phyloP scores from a whole-genome alignment of 2,329 filamentous ascomycete genomes.

The Colletotrichum limetticola region DNA sequence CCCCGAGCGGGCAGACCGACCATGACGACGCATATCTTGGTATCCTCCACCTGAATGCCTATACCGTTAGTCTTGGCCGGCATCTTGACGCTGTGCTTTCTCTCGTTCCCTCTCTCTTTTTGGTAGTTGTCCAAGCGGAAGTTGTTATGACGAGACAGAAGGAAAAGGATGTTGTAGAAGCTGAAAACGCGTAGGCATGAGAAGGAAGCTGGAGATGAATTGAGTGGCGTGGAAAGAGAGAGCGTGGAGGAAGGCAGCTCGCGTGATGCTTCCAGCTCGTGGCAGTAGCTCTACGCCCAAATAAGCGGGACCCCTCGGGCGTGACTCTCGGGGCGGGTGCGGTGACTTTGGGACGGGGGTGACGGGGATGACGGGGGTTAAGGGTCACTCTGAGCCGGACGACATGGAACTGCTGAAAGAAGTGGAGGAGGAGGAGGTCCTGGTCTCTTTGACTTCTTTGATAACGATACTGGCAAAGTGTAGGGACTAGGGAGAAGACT shows the following conservation, averaged over 20 bases:
- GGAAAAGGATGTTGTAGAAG: neutral
- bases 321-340: conserved; percentile 32
- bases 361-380: neutral
- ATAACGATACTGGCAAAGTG: conserved; percentile 20
- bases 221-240: conserved; percentile 9
- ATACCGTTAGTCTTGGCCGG: conserved; percentile 69
- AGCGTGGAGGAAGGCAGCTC: conserved; percentile 26
- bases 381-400: conserved; percentile 19
- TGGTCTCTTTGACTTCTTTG: neutral
- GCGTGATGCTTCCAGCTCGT: conserved; percentile 33
- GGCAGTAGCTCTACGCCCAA: conserved; percentile 24
- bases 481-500: neutral
- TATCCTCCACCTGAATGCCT: conserved; percentile 91
- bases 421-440: neutral
- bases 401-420: neutral
- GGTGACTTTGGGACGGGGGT: conserved; percentile 25
- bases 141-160: conserved; percentile 23
- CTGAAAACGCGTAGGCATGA: conserved; percentile 11
- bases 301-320: conserved; percentile 28
- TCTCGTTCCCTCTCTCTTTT: neutral
- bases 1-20: conserved; percentile 94
- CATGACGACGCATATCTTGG: conserved; percentile 98
- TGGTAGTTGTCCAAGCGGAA: conserved; percentile 14
- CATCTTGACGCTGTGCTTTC: conserved; percentile 47
- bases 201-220: conserved; percentile 1